A percentile compares a stretch with the other conserved stretches of the same genome.
Conservation (phyloP, 169 alveolate genomes). For the Theileria annulata region DNA sequence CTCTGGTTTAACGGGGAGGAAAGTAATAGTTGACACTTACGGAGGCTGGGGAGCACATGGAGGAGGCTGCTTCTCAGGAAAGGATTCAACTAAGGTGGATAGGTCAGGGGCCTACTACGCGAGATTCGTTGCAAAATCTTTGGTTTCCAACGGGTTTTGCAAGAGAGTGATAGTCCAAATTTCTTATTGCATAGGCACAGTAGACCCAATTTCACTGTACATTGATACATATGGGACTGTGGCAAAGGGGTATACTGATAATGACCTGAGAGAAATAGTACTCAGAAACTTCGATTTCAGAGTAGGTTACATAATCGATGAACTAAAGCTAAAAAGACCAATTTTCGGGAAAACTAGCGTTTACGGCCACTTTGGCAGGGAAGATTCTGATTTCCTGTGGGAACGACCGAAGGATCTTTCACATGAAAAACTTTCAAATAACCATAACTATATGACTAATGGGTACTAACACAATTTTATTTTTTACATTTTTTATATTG, state of each 20-base stretch:
- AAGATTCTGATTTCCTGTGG: slow-evolving; percentile 93
- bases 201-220: slow-evolving; percentile 94
- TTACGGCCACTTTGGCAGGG: slow-evolving; percentile 98
- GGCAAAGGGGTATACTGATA: slow-evolving; percentile 88
- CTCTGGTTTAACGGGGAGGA: slow-evolving; percentile 99
- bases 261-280: slow-evolving; percentile 87
- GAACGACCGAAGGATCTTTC: slow-evolving; percentile 85
- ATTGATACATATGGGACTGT: slow-evolving; percentile 95
- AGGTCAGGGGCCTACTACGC: slow-evolving; percentile 99
- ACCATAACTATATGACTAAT: background rate
- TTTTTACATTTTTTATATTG: too few species aligned
- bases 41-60: slow-evolving; percentile 99
- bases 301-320: slow-evolving; percentile 94
- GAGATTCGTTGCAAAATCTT: slow-evolving; percentile 97
- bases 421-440: slow-evolving; percentile 59
- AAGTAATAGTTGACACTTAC: slow-evolving; percentile 98
- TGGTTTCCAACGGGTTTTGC: slow-evolving; percentile 93
- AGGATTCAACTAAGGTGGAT: slow-evolving; percentile 98
- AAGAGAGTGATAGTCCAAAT: slow-evolving; percentile 95
- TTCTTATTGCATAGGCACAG: slow-evolving; percentile 96
- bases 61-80: slow-evolving; percentile 99
- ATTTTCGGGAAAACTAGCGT: slow-evolving; percentile 90
- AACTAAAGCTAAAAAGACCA: slow-evolving; percentile 87
- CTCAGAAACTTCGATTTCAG: slow-evolving; percentile 92
- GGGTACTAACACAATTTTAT: background rate